A percentile compares a stretch with the other conserved stretches of the same genome.
Evolutionary conservation across 306 rosid species (phyloP).

Genomic region (Amphicarpaea edgeworthii): DNA sequence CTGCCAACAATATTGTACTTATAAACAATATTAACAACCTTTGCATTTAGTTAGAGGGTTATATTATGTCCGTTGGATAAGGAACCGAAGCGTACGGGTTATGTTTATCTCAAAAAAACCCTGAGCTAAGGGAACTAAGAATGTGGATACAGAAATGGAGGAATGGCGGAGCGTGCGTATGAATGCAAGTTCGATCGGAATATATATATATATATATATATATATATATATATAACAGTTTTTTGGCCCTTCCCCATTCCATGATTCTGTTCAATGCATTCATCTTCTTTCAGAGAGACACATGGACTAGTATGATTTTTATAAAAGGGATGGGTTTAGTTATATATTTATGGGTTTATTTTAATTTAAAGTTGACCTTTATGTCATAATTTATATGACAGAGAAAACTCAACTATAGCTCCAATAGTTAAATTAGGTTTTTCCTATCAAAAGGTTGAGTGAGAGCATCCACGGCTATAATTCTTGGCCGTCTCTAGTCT

Average conservation of each 20-base stretch:
- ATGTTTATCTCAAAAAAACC: constrained; percentile 24
- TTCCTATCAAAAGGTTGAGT: background rate
- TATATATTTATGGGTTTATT: too few relatives aligned
- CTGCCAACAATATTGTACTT: too few relatives aligned
- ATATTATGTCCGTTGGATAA: too few relatives aligned
- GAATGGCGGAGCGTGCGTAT: background rate
- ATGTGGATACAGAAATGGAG: constrained; percentile 34
- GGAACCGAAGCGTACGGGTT: background rate
- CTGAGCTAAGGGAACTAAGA: background rate
- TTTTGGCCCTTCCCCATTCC: too few relatives aligned
- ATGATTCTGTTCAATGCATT: too few relatives aligned
- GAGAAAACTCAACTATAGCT: background rate
- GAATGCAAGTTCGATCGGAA: too few relatives aligned
- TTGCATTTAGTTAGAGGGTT: too few relatives aligned
- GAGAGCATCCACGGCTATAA: background rate
- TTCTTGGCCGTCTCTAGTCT: background rate
- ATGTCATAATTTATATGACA: background rate
- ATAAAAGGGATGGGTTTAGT: too few relatives aligned
- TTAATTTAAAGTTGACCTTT: background rate
- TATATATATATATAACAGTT: too few relatives aligned
- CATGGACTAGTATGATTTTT: too few relatives aligned
- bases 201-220: too few relatives aligned
- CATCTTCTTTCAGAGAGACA: too few relatives aligned
- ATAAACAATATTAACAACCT: background rate
- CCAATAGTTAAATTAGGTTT: background rate